Evolutionary conservation across 139 green algal species (phyloP), one percentile per base, ranked within the genome.

Genomic region (Chlorella sp.): DNA sequence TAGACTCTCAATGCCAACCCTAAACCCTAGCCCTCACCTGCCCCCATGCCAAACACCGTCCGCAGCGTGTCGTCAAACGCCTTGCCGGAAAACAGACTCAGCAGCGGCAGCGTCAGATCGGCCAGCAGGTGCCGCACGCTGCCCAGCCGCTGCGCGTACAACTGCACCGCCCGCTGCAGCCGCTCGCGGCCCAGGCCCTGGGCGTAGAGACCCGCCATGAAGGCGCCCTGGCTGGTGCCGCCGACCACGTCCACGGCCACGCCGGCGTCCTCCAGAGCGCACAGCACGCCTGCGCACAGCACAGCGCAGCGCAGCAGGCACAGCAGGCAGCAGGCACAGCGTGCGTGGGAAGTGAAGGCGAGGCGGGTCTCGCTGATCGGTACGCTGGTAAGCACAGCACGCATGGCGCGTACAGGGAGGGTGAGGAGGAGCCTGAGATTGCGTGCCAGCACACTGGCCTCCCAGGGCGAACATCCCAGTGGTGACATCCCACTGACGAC

Each of bases 201-300:
- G 1, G 90, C 87, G 69, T 88, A 92, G 42, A 95, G 80, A 33
- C 73, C 90, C 6, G 84, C 88, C 84, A 92, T 92, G 80, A 95
- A 91, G 1, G 90, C 88, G 31, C 90, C 90, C 82, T 94, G 87
- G 31, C 74, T 85, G 35, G 90, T 93, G 63, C 90, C 90, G 24
- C 88, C 90, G 29, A 93, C 80, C 35, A 87, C 79, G 67, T 93
- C 90, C 4, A 93, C 73, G n/a, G 88, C 84, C 34, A 92, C 74
- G 1, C 90, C 90, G 4, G 78, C 74, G 50, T 93, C 87, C 31
- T 92, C 83, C 64, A 94, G 81, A 42, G 89, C 89, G 42, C 76
- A 81, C 55, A 94, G 77, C 62, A 91, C 86, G 22, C 89, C 89
- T 55, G 42, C n/a, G n/a, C n/a, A n/a, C 42, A 55, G 42, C 42